These are phyloP conservation scores for Paraglomus brasilianum DNA, from an alignment of 192 early-diverging fungal genomes.

Conservation along the genomic window DNA sequence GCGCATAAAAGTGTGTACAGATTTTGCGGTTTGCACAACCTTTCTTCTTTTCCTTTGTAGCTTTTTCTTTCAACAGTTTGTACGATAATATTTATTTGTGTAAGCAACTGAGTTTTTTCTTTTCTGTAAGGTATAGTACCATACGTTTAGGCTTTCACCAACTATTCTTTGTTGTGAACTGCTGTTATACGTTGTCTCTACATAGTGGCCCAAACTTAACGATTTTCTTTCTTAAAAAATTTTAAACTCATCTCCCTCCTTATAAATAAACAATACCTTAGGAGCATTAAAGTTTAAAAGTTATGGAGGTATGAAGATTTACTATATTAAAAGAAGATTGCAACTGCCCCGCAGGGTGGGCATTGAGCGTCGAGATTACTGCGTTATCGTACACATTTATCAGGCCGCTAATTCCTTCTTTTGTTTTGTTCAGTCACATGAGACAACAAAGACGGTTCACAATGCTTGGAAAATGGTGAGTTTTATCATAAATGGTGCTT, in stretches of 20 bases:
- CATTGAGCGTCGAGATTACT: background rate
- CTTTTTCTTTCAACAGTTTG: slow-evolving; percentile 26
- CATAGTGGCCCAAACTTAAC: no score
- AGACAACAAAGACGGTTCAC: slow-evolving; percentile 10
- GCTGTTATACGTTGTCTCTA: no score
- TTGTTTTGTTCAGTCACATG: background rate
- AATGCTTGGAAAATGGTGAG: slow-evolving; percentile 30
- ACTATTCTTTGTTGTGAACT: no score
- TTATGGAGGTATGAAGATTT: slow-evolving; percentile 21
- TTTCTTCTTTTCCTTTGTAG: background rate
- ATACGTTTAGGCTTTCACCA: no score
- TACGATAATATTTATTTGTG: slow-evolving; percentile 34
- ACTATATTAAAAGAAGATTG: background rate
- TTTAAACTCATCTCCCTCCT: no score
- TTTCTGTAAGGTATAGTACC: slow-evolving; percentile 19
- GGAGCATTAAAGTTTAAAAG: slow-evolving; percentile 1
- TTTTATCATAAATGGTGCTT: slow-evolving; percentile 8
- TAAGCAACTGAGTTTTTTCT: slow-evolving; percentile 23
- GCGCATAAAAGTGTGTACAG: slow-evolving; percentile 10
- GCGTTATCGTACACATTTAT: background rate
- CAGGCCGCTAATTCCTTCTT: background rate
- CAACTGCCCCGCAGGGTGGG: background rate
- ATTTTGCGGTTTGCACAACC: slow-evolving; percentile 14
- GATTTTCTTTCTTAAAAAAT: no score
- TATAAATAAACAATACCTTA: background rate